These are phyloP conservation scores for Diaporthe capsici DNA, from an alignment of 2,329 filamentous ascomycete genomes.

Conservation along the genomic window DNA sequence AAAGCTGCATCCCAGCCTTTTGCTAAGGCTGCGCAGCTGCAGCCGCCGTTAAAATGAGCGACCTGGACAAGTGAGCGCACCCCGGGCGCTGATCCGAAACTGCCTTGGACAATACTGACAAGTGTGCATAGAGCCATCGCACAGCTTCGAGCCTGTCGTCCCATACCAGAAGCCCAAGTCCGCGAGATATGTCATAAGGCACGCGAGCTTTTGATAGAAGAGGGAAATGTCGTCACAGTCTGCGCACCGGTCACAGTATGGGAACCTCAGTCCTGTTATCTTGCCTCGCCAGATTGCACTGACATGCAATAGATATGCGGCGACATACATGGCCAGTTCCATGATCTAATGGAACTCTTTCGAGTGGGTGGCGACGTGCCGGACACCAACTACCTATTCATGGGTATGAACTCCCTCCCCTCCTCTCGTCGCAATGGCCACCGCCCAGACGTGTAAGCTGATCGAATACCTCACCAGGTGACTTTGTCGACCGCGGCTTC, in stretches of 20 bases:
- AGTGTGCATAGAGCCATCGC: constrained; percentile 81
- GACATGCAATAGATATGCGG: constrained; percentile 80
- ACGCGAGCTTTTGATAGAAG: constrained; percentile 94
- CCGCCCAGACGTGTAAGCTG: constrained; percentile 22
- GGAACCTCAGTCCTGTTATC: background rate
- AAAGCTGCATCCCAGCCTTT: constrained; percentile 25
- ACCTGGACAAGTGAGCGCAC: constrained; percentile 84
- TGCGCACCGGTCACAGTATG: constrained; percentile 92
- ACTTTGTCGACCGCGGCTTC: constrained; percentile 98
- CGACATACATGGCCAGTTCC: constrained; percentile 97
- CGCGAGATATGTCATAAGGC: constrained; percentile 98
- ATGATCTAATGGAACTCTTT: constrained; percentile 97
- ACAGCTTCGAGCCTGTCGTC: constrained; percentile 93
- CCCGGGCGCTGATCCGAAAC: constrained; percentile 14
- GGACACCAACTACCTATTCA: constrained; percentile 97
- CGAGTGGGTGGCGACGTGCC: constrained; percentile 93
- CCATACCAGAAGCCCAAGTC: constrained; percentile 95
- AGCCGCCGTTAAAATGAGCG: constrained; percentile 76
- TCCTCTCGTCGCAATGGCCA: background rate
- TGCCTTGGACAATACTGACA: constrained; percentile 38
- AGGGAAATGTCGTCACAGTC: constrained; percentile 96
- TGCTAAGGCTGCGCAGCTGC: constrained; percentile 36
- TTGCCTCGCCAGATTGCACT: background rate
- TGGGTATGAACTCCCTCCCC: constrained; percentile 72
- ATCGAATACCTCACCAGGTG: constrained; percentile 67